phyloP scores from a whole-genome alignment of 192 early-diverging fungal genomes.

The Podila epicladia region DNA sequence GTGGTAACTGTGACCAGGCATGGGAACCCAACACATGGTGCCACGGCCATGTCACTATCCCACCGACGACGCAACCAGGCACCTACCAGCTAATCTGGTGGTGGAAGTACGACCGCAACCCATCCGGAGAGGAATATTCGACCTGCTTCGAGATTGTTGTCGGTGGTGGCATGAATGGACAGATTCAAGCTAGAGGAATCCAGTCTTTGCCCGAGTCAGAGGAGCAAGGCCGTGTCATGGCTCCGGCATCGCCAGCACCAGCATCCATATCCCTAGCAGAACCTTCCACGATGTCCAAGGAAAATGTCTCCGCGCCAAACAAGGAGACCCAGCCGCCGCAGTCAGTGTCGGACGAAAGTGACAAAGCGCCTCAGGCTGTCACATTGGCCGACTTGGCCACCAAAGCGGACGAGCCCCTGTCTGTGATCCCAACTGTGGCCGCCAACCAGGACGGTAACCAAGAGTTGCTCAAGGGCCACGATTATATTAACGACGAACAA shows the following conservation, averaged over 20 bases:
- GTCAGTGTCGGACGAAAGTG: no score
- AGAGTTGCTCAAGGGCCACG: not conserved
- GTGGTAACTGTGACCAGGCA: conserved; percentile 30
- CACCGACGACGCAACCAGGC: conserved; percentile 21
- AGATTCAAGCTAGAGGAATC: not conserved
- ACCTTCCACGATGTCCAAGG: no score
- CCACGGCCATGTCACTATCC: conserved; percentile 26
- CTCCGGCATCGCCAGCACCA: not conserved
- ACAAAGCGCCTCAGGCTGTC: not conserved
- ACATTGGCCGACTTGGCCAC: conserved; percentile 12
- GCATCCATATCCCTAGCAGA: not conserved
- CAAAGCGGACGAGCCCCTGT: conserved; percentile 19
- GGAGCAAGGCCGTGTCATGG: not conserved
- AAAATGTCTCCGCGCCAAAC: no score
- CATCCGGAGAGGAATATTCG: conserved; percentile 46
- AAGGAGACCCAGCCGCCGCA: no score
- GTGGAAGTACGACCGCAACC: conserved; percentile 52
- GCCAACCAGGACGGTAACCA: not conserved
- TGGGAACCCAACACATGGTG: conserved; percentile 45
- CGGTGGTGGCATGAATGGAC: not conserved
- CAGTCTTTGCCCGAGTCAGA: not conserved
- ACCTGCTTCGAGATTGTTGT: conserved; percentile 49
- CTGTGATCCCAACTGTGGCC: conserved; percentile 8
- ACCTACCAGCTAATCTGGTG: conserved; percentile 39
- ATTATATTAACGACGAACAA: conserved; percentile 6